phyloP scores from a whole-genome alignment of 441 rosid genomes.

The Pelargonium myrrhifolium region DNA sequence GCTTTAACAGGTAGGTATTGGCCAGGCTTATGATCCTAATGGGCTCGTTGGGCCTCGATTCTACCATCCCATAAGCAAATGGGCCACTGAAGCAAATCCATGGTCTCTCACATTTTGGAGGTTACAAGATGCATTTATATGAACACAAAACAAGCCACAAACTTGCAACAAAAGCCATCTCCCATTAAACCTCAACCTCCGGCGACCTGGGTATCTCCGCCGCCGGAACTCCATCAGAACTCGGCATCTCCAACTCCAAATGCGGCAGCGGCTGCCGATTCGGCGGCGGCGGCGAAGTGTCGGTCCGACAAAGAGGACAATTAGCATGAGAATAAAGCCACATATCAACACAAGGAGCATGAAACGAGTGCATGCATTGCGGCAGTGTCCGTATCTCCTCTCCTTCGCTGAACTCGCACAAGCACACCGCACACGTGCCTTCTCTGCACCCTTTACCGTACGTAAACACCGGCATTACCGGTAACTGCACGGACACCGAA shows the following conservation, averaged over 20 bases:
- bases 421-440: slow-evolving; percentile 42
- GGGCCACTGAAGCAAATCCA: no score
- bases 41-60: no score
- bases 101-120: not conserved
- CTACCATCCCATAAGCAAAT: no score
- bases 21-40: no score
- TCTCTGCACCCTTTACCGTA: slow-evolving; percentile 26
- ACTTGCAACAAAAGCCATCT: no score
- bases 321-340: slow-evolving; percentile 39
- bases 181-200: not conserved
- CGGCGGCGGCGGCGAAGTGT: slow-evolving; percentile 7
- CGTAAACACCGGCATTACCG: slow-evolving; percentile 9
- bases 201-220: not conserved
- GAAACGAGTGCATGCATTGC: slow-evolving; percentile 40
- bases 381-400: slow-evolving; percentile 39
- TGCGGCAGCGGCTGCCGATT: not conserved
- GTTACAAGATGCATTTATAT: not conserved
- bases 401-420: slow-evolving; percentile 35
- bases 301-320: slow-evolving; percentile 52
- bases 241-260: slow-evolving; percentile 13
- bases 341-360: slow-evolving; percentile 37
- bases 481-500: no score
- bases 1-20: no score
- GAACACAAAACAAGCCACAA: no score
- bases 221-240: not conserved